Evolutionary conservation across 2,329 filamentous ascomycete species (phyloP).

Genomic region (Fusarium luffae): DNA sequence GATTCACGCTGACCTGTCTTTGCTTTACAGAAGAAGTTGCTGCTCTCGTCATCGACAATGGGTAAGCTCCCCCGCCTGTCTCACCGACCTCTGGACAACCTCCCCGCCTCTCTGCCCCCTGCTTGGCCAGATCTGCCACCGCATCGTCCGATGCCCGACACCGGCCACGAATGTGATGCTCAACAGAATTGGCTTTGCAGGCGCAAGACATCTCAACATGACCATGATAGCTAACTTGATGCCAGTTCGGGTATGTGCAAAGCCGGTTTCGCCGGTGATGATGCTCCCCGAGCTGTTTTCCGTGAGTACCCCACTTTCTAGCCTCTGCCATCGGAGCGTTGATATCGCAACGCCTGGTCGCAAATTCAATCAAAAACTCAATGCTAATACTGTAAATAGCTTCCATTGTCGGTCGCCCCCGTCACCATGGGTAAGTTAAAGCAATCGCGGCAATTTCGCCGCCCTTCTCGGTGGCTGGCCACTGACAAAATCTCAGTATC

Average conservation of each 20-base stretch:
- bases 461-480: slow-evolving; percentile 25
- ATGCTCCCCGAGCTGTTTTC: slow-evolving; percentile 99
- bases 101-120: slow-evolving; percentile 35
- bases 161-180: slow-evolving; percentile 27
- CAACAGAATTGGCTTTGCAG: slow-evolving; percentile 5
- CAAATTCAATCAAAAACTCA: slow-evolving; percentile 14
- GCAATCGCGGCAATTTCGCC: slow-evolving; percentile 14
- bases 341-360: slow-evolving; percentile 29
- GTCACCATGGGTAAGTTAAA: slow-evolving; percentile 94
- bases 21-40: slow-evolving; percentile 92
- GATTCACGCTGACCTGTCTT: slow-evolving; percentile 56
- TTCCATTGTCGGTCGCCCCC: slow-evolving; percentile 99
- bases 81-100: slow-evolving; percentile 51
- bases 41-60: slow-evolving; percentile 99
- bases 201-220: slow-evolving; percentile 3
- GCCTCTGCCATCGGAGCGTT: slow-evolving; percentile 32
- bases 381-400: slow-evolving; percentile 67
- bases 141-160: slow-evolving; percentile 41
- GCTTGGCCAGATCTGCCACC: slow-evolving; percentile 34
- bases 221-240: slow-evolving; percentile 52
- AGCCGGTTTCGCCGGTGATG: slow-evolving; percentile 99
- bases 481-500: slow-evolving; percentile 72
- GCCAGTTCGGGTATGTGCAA: slow-evolving; percentile 99
- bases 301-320: slow-evolving; percentile 75
- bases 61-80: slow-evolving; percentile 76